Evolutionary conservation across 371 early-diverging fungal genomes (phyloP).

Genomic region (Synchytrium microbalum): DNA sequence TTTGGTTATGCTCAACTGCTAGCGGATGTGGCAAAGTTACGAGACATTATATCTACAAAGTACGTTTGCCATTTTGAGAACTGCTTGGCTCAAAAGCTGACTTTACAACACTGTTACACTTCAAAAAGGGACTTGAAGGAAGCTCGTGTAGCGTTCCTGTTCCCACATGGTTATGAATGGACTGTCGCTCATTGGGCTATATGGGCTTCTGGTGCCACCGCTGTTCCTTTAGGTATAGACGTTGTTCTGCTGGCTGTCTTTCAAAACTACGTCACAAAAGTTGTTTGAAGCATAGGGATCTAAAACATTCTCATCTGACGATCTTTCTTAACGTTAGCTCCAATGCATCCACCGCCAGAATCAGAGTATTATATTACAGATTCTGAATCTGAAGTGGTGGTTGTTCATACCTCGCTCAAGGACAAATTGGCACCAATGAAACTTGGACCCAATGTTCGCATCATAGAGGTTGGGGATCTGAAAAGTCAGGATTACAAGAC

Average conservation of each 20-base stretch:
- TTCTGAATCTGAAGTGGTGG: slow-evolving; percentile 35
- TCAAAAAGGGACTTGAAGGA: too few relatives aligned
- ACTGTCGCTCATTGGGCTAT: slow-evolving; percentile 63
- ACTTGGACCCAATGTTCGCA: neutral
- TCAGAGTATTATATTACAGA: slow-evolving; percentile 14
- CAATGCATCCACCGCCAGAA: neutral
- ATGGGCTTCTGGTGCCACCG: slow-evolving; percentile 70
- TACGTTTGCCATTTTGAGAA: too few relatives aligned
- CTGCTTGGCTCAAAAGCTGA: too few relatives aligned
- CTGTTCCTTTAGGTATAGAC: slow-evolving; percentile 46
- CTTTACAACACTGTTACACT: too few relatives aligned
- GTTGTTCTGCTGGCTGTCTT: slow-evolving; percentile 57
- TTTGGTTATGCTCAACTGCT: too few relatives aligned
- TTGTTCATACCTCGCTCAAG: slow-evolving; percentile 16
- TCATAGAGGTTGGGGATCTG: too few relatives aligned
- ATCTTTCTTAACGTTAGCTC: slow-evolving; percentile 14
- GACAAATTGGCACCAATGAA: slow-evolving; percentile 50
- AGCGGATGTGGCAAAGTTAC: too few relatives aligned
- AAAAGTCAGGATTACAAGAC: too few relatives aligned
- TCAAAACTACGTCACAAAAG: slow-evolving; percentile 54
- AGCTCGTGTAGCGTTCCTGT: slow-evolving; percentile 61
- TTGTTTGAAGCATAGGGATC: slow-evolving; percentile 39
- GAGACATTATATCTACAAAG: too few relatives aligned
- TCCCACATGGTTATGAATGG: slow-evolving; percentile 63
- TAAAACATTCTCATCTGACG: slow-evolving; percentile 31